phyloP scores from a whole-genome alignment of 2,329 filamentous ascomycete genomes.

The Parasarocladium wereldwijsianum region DNA sequence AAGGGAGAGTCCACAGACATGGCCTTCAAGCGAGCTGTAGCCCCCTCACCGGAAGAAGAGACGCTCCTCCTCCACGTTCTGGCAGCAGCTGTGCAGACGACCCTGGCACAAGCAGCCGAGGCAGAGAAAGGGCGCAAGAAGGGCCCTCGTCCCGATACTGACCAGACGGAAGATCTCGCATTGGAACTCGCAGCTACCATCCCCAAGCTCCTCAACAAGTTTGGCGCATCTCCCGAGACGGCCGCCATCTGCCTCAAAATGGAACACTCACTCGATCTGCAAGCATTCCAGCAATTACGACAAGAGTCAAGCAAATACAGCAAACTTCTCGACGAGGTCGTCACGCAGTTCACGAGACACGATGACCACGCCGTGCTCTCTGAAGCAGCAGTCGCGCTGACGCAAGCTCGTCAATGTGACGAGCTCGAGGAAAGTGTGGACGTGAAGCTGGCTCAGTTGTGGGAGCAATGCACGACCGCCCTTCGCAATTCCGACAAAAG shows the following conservation, averaged over 20 bases:
- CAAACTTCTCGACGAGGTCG: constrained; percentile 76
- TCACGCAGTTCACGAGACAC: constrained; percentile 87
- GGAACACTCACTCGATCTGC: constrained; percentile 73
- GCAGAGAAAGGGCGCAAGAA: constrained; percentile 45
- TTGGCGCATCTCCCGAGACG: constrained; percentile 75
- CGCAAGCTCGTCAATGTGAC: constrained; percentile 75
- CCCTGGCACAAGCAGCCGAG: constrained; percentile 52
- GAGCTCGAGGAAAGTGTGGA: constrained; percentile 80
- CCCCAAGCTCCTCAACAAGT: constrained; percentile 80
- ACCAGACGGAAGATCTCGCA: constrained; percentile 65
- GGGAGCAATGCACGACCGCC: constrained; percentile 68
- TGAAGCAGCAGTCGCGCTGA: constrained; percentile 67
- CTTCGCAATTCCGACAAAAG: constrained; percentile 58
- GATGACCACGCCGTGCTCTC: constrained; percentile 72
- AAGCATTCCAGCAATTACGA: constrained; percentile 75
- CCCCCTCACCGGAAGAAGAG: constrained; percentile 64
- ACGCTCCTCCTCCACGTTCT: constrained; percentile 76
- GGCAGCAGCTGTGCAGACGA: constrained; percentile 65
- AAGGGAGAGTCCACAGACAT: constrained; percentile 38
- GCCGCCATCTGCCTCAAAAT: constrained; percentile 75
- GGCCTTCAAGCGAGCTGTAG: constrained; percentile 56
- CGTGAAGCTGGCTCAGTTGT: constrained; percentile 63
- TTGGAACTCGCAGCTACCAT: constrained; percentile 65
- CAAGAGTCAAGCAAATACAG: constrained; percentile 73
- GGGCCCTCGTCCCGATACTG: constrained; percentile 44